phyloP scores from a whole-genome alignment of 441 rosid genomes.

The Populus hybrid region DNA sequence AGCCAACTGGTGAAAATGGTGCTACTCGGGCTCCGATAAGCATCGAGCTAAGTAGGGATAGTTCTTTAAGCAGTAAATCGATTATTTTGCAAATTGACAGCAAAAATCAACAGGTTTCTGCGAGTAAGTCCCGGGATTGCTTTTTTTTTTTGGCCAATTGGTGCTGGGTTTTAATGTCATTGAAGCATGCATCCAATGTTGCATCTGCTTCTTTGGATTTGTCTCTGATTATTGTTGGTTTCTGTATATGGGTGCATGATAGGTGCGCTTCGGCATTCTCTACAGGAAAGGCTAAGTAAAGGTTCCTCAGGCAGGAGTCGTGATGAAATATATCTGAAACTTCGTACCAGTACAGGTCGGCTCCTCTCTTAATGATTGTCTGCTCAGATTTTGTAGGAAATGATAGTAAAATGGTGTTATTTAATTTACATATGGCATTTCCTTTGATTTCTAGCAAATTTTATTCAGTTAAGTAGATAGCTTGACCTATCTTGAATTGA shows the following conservation, averaged over 20 bases:
- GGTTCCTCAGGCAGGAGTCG: constrained; percentile 73
- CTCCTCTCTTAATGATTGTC: neutral
- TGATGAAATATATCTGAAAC: constrained; percentile 82
- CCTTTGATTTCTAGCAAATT: constrained; percentile 3
- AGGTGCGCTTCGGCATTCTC: constrained; percentile 93
- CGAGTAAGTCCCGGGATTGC: constrained; percentile 46
- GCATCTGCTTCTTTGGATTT: neutral
- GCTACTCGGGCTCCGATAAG: constrained; percentile 96
- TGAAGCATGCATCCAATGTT: constrained; percentile 4
- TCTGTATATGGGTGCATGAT: constrained; percentile 16
- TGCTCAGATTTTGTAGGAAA: neutral
- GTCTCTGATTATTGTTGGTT: constrained; percentile 17
- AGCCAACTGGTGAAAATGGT: constrained; percentile 99
- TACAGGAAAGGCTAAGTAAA: constrained; percentile 87
- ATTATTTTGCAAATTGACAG: constrained; percentile 75
- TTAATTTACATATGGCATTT: neutral
- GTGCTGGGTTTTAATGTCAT: constrained; percentile 5
- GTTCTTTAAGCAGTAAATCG: constrained; percentile 67
- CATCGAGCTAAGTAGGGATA: constrained; percentile 62
- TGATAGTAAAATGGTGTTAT: neutral
- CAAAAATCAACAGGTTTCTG: constrained; percentile 84
- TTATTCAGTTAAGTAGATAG: neutral
- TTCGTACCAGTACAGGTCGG: constrained; percentile 82
- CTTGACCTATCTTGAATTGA: neutral
- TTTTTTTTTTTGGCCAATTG: neutral